Evolutionary conservation across 2,329 filamentous ascomycete species (phyloP).

Genomic region (Calonectria hawksworthii): DNA sequence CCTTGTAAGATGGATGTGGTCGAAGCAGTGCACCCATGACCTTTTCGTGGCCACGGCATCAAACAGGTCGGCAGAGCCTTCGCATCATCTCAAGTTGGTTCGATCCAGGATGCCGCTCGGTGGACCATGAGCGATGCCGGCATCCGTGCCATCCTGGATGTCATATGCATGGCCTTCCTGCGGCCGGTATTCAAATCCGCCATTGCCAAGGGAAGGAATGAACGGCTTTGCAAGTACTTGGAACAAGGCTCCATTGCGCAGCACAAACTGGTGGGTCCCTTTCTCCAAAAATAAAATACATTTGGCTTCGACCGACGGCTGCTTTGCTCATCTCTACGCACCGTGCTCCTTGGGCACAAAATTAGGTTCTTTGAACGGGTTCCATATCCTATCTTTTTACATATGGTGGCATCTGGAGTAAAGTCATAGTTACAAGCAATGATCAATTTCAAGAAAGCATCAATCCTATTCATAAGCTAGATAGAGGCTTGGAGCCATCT

Average conservation of each 20-base stretch:
- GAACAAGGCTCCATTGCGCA: constrained; percentile 57
- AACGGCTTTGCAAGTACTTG: constrained; percentile 61
- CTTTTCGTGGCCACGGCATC: constrained; percentile 40
- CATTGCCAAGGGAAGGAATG: constrained; percentile 55
- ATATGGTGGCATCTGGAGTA: constrained; percentile 53
- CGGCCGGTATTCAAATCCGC: constrained; percentile 59
- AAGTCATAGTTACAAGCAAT: constrained; percentile 68
- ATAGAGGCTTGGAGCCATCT: constrained; percentile 56
- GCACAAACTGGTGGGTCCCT: constrained; percentile 55
- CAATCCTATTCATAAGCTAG: constrained; percentile 55
- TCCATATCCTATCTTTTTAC: constrained; percentile 43
- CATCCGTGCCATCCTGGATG: constrained; percentile 41
- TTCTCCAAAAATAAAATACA: constrained; percentile 55
- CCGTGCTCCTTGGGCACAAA: constrained; percentile 50
- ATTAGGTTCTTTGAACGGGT: not conserved
- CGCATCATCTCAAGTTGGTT: constrained; percentile 41
- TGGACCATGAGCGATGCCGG: constrained; percentile 53
- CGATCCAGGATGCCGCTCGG: constrained; percentile 57
- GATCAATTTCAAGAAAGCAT: constrained; percentile 61
- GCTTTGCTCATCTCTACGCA: constrained; percentile 50
- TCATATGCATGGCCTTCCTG: constrained; percentile 39
- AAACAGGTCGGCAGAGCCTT: constrained; percentile 49
- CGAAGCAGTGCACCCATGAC: constrained; percentile 54
- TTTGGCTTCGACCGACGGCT: constrained; percentile 41
- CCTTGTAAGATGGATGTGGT: constrained; percentile 52